These are phyloP conservation scores for Podospora pseudopauciseta DNA, from an alignment of 495 filamentous ascomycete genomes.

Conservation along the genomic window DNA sequence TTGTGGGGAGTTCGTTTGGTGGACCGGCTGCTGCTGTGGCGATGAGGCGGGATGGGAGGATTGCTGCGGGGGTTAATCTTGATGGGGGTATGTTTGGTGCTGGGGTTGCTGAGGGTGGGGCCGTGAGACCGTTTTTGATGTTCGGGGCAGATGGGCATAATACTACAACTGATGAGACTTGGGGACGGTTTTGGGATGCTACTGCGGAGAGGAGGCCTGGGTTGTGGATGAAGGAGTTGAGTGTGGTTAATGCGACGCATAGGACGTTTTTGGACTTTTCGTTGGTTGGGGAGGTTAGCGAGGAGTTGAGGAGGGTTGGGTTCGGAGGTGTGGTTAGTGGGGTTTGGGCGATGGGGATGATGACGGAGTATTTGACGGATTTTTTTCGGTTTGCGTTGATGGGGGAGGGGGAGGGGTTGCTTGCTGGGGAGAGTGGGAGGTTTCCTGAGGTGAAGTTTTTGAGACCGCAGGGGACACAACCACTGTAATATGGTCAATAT, in stretches of 20 bases:
- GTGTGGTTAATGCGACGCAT: conserved; percentile 1
- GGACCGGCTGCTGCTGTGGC: background rate
- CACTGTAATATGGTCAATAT: no score
- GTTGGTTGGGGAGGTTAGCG: conserved; percentile 2
- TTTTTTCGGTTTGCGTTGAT: background rate
- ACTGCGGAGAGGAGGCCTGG: background rate
- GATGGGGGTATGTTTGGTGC: conserved; percentile 12
- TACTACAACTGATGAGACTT: background rate
- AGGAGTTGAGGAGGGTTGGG: background rate
- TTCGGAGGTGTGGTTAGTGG: background rate
- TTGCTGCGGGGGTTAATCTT: conserved; percentile 11
- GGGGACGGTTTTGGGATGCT: background rate
- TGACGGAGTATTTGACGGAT: background rate
- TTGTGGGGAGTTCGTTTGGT: conserved; percentile 8
- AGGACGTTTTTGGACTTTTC: conserved; percentile 3
- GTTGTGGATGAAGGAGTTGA: conserved; percentile 4
- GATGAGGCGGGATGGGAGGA: background rate
- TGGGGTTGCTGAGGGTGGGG: conserved; percentile 6
- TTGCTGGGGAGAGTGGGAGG: background rate
- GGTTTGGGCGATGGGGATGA: background rate
- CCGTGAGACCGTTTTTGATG: conserved; percentile 1
- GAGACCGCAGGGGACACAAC: background rate
- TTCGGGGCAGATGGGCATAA: background rate
- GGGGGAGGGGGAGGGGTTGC: background rate
- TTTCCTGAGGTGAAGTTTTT: background rate